Percentiles rank a stretch among this genome's conserved stretches.
These are phyloP conservation scores for Eimeria tenella DNA, from an alignment of 169 alveolate species.

Conservation along the genomic window DNA sequence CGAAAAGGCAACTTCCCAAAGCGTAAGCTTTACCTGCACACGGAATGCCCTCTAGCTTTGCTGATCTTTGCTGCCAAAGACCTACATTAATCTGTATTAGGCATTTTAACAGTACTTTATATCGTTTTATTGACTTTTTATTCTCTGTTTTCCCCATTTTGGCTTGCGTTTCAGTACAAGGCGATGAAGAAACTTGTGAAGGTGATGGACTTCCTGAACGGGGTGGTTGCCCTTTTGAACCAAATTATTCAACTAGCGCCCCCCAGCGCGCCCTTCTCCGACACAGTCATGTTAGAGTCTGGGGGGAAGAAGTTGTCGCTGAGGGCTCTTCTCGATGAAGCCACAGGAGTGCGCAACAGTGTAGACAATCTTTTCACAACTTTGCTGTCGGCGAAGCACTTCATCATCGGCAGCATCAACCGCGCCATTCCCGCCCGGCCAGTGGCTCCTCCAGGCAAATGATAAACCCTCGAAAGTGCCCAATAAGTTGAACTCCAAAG, in stretches of 20 bases:
- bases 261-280: constrained; percentile 15
- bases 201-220: constrained; percentile 30
- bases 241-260: constrained; percentile 40
- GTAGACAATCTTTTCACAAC: neutral
- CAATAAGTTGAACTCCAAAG: neutral
- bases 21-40: neutral
- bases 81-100: neutral
- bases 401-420: constrained; percentile 47
- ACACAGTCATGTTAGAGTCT: constrained; percentile 52
- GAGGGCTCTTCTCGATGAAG: constrained; percentile 20
- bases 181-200: constrained; percentile 25
- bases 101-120: no score
- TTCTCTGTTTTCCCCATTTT: neutral
- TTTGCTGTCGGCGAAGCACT: constrained; percentile 7
- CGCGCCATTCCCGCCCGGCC: constrained; percentile 21
- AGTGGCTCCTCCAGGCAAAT: neutral
- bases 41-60: neutral
- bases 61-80: neutral
- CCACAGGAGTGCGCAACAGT: neutral
- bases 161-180: neutral
- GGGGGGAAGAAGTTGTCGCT: constrained; percentile 29
- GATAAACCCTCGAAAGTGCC: neutral
- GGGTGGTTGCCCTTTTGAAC: constrained; percentile 44
- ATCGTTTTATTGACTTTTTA: neutral
- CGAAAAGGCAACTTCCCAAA: neutral